A percentile compares a stretch with the other conserved stretches of the same genome.
phyloP scores from a whole-genome alignment of 139 green algal genomes.

The Chlorella vulgaris region DNA sequence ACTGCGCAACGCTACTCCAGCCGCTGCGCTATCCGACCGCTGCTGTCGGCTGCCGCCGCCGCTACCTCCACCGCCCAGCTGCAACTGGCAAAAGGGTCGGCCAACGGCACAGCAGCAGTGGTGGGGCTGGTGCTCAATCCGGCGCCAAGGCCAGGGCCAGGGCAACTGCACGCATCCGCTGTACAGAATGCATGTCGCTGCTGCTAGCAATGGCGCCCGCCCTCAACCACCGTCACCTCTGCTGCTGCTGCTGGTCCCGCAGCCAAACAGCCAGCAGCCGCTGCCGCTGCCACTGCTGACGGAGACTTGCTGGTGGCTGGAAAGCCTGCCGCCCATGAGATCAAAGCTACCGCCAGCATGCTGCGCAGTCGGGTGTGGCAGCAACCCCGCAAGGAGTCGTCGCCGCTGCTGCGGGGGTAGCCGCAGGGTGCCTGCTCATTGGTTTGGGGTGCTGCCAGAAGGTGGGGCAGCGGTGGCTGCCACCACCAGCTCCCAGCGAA shows the following conservation, averaged over 20 bases:
- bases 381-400: neutral
- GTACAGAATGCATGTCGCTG: neutral
- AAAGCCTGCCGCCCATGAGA: neutral
- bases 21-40: neutral
- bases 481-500: neutral
- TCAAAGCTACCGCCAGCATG: neutral
- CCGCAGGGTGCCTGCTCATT: neutral
- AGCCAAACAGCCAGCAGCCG: constrained; percentile 1
- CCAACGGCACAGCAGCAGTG: neutral
- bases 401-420: neutral
- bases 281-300: neutral
- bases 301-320: neutral
- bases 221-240: too few species aligned
- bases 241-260: neutral
- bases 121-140: neutral
- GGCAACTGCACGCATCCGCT: neutral
- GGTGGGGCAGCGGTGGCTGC: neutral
- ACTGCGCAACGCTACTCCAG: neutral
- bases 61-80: neutral
- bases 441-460: neutral
- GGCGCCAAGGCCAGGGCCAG: neutral
- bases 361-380: neutral
- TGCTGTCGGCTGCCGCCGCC: neutral
- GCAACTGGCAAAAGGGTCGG: constrained; percentile 26
- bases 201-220: neutral